Evolutionary conservation across 2,329 filamentous ascomycete species (phyloP).

Genomic region (Emmonsiellopsis sp.): DNA sequence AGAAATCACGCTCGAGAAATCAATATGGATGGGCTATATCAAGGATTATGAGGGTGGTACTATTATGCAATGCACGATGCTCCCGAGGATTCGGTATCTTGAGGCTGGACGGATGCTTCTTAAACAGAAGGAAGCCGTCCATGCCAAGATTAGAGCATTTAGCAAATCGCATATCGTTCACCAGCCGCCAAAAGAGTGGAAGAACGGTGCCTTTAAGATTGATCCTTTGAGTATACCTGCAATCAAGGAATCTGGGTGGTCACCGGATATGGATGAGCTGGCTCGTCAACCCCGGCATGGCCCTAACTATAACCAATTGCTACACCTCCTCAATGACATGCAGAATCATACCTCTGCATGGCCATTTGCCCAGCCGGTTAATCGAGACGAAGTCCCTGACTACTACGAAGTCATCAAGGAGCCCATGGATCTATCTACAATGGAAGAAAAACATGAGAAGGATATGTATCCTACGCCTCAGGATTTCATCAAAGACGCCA

Average conservation of each 20-base stretch:
- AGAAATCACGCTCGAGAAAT: constrained; percentile 84
- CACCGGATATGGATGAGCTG: constrained; percentile 93
- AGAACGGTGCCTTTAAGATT: constrained; percentile 62
- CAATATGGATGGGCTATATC: constrained; percentile 98
- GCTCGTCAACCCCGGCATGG: constrained; percentile 91
- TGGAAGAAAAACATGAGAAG: constrained; percentile 91
- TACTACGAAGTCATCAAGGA: constrained; percentile 98
- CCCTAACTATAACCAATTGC: constrained; percentile 88
- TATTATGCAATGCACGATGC: constrained; percentile 98
- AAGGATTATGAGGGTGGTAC: constrained; percentile 99
- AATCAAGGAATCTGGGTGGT: constrained; percentile 90
- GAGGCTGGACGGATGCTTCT: constrained; percentile 88
- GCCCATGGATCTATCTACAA: constrained; percentile 92
- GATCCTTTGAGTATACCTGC: constrained; percentile 80
- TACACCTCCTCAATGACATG: constrained; percentile 87
- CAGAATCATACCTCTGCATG: constrained; percentile 89
- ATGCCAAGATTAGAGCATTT: constrained; percentile 88
- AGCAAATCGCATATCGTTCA: constrained; percentile 84
- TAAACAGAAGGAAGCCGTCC: constrained; percentile 93
- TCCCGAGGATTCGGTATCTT: constrained; percentile 87
- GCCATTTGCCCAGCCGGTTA: constrained; percentile 92
- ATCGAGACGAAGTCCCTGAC: constrained; percentile 91
- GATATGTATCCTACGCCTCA: constrained; percentile 87
- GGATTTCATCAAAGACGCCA: constrained; percentile 83
- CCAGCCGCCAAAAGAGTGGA: constrained; percentile 76